phyloP scores from a whole-genome alignment of 208 protist species.

The Leishmania guyanensis region DNA sequence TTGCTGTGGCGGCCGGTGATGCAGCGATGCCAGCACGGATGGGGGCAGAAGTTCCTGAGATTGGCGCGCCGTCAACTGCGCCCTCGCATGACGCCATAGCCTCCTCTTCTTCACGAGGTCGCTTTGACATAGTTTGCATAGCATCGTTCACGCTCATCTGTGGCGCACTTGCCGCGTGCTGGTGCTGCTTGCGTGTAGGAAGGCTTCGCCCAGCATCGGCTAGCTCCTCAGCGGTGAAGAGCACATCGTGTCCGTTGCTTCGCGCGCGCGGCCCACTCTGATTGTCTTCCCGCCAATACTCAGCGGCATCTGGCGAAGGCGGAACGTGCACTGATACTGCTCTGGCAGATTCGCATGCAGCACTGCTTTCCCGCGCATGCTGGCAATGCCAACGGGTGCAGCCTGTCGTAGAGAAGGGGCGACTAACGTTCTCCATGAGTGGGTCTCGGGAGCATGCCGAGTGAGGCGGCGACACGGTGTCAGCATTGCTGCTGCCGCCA shows the following conservation, averaged over 20 bases:
- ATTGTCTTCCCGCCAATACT: neutral
- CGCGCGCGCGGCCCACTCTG: neutral
- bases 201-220: neutral
- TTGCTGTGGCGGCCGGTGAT: neutral
- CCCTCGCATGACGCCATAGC: neutral
- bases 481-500: neutral
- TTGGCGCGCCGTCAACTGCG: neutral
- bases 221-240: constrained; percentile 12
- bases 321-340: constrained; percentile 26
- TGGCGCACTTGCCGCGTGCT: neutral
- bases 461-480: neutral
- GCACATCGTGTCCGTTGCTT: constrained; percentile 15
- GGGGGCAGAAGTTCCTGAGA: neutral
- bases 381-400: no score
- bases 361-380: neutral
- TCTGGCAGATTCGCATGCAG: neutral
- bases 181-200: neutral
- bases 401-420: neutral
- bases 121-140: neutral
- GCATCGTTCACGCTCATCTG: neutral
- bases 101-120: constrained; percentile 16
- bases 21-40: neutral
- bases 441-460: neutral
- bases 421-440: neutral
- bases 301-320: neutral